These are phyloP conservation scores for Komagataella kurtzmanii DNA, from an alignment of 805 yeast species.

Conservation along the genomic window DNA sequence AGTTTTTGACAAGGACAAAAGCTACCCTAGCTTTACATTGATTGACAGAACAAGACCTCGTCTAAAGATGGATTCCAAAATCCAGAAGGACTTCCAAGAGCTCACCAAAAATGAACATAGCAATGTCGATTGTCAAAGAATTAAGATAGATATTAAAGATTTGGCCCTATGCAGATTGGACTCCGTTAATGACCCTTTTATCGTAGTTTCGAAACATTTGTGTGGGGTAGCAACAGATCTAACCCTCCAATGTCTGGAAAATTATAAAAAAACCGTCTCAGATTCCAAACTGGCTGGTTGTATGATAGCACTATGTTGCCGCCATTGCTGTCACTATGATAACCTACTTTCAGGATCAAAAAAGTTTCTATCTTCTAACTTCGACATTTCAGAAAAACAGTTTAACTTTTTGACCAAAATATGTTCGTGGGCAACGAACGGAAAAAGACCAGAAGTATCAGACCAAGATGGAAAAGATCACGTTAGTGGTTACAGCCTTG, in stretches of 20 bases:
- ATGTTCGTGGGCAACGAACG: conserved; percentile 86
- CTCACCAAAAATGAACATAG: conserved; percentile 12
- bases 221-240: conserved; percentile 94
- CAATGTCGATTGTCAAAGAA: conserved; percentile 24
- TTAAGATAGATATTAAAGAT: conserved; percentile 74
- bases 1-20: conserved; percentile 7
- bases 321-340: conserved; percentile 67
- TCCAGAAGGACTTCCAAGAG: conserved; percentile 36
- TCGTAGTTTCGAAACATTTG: conserved; percentile 62
- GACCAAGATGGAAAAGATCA: conserved; percentile 28
- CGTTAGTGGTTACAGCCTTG: conserved; percentile 27
- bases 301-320: conserved; percentile 84
- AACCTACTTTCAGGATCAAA: conserved; percentile 36
- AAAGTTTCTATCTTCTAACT: conserved; percentile 19
- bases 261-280: background rate
- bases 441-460: conserved; percentile 28
- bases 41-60: conserved; percentile 70
- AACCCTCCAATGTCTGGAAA: conserved; percentile 41
- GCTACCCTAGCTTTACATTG: conserved; percentile 28
- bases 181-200: conserved; percentile 2
- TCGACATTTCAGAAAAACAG: conserved; percentile 13
- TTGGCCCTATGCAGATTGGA: conserved; percentile 26
- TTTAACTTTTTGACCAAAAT: conserved; percentile 38
- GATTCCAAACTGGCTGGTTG: conserved; percentile 29
- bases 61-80: conserved; percentile 65